phyloP scores from a whole-genome alignment of 2,329 filamentous ascomycete genomes.

The Alternaria conjuncta region DNA sequence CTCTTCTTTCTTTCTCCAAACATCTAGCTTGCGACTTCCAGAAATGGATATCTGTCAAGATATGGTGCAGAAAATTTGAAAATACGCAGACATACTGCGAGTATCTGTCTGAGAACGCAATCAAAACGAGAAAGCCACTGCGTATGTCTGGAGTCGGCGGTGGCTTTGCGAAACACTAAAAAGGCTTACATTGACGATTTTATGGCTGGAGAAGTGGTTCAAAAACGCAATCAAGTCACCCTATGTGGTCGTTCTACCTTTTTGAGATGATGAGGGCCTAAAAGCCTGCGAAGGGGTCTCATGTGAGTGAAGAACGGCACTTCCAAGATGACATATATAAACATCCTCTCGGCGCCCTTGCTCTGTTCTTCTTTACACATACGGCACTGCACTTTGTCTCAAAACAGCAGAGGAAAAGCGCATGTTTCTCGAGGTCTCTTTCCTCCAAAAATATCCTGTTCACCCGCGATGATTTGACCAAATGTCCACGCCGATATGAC shows the following conservation, averaged over 20 bases:
- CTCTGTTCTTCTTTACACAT: too few relatives aligned
- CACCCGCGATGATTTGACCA: too few relatives aligned
- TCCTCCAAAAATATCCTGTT: too few relatives aligned
- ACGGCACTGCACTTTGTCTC: too few relatives aligned
- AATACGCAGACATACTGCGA: background rate
- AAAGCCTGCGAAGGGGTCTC: too few relatives aligned
- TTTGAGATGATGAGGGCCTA: rapidly evolving
- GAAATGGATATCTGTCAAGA: rapidly evolving
- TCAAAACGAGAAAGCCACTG: background rate
- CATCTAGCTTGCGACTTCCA: background rate
- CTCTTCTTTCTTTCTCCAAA: background rate
- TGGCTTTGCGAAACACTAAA: background rate
- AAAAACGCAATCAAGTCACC: background rate
- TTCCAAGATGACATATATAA: background rate
- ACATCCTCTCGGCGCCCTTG: rapidly evolving
- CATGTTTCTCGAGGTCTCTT: too few relatives aligned
- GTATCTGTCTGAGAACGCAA: background rate
- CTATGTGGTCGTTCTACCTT: background rate
- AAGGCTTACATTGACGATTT: background rate
- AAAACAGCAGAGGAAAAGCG: too few relatives aligned
- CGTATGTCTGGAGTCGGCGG: background rate
- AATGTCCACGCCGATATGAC: background rate
- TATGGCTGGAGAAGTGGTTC: background rate
- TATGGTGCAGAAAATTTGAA: background rate
- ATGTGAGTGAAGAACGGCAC: background rate